Evolutionary conservation across 73 alveolate genomes (phyloP), one percentile per base, ranked within the genome.

Genomic region (Loxodes magnus): DNA sequence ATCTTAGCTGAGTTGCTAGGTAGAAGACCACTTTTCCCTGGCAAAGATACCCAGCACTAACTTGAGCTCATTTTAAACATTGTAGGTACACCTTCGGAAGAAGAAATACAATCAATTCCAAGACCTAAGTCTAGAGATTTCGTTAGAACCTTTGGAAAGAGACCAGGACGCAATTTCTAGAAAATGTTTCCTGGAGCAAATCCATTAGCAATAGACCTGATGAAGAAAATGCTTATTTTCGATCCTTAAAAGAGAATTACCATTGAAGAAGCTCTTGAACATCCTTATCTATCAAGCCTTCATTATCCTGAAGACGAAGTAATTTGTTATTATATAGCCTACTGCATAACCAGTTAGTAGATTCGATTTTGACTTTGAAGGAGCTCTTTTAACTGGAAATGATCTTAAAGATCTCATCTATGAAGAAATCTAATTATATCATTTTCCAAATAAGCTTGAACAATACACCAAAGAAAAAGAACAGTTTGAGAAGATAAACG

Each of bases 291-390:
- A n/a, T n/a, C n/a, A n/a, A n/a, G n/a, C n/a, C n/a, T n/a, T n/a
- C n/a, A n/a, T n/a, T n/a, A n/a, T n/a, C n/a, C n/a, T n/a, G n/a
- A n/a, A n/a, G n/a, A n/a, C n/a, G n/a, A n/a, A n/a, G n/a, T n/a
- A n/a, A 61, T 0, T 17, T 44, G 5, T 12, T 4, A 19, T 26
- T 5, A 0, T 50, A 4, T 29, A 21, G 66, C 88, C 88, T 14
- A 35, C 67, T 25, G 27, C 69, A 22, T 53, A 35, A 4, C 73
- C 62, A 31, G 79, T 74, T 5, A 35, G 55, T n/a, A 27, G 57
- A 21, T 48, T 60, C n/a, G 88, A 74, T 43, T 74, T 74, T 44
- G 88, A 74, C 46, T 74, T 74, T 14, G 88, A 74, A 57, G 50
- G 48, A 26, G 61, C 57, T n/a, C 52, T 49, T 30, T 36, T 74